Conservation (phyloP, 2,329 filamentous ascomycete species). For the Neurospora crassa region DNA sequence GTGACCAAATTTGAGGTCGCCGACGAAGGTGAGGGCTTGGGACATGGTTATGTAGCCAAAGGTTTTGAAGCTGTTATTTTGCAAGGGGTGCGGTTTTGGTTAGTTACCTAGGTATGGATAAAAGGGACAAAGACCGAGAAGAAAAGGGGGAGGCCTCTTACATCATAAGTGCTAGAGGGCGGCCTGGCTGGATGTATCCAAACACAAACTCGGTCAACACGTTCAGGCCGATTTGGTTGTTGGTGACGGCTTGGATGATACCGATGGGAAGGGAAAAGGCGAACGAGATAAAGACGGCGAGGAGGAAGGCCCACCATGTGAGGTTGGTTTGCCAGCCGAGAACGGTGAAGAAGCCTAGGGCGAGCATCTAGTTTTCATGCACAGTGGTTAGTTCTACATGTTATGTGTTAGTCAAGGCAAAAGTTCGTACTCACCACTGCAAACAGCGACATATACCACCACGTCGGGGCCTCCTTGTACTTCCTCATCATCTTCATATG, state of each 20-base stretch:
- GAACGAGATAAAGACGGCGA: slow-evolving; percentile 55
- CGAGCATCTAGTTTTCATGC: slow-evolving; percentile 32
- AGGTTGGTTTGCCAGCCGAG: slow-evolving; percentile 57
- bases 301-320: slow-evolving; percentile 62
- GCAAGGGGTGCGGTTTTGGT: background rate
- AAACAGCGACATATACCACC: slow-evolving; percentile 55
- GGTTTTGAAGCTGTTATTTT: slow-evolving; percentile 43
- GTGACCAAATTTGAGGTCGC: slow-evolving; percentile 61
- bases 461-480: slow-evolving; percentile 52
- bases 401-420: background rate
- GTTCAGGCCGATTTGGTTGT: slow-evolving; percentile 63
- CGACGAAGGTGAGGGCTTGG: slow-evolving; percentile 54
- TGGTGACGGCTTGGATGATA: slow-evolving; percentile 61
- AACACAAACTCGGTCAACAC: slow-evolving; percentile 67
- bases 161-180: slow-evolving; percentile 65
- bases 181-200: slow-evolving; percentile 66
- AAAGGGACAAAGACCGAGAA: background rate
- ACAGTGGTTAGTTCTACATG: background rate
- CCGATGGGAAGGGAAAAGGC: slow-evolving; percentile 57
- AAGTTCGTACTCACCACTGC: slow-evolving; percentile 32
- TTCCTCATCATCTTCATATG: slow-evolving; percentile 56
- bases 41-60: slow-evolving; percentile 56
- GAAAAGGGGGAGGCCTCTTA: slow-evolving; percentile 23
- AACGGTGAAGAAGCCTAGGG: slow-evolving; percentile 43
- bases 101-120: background rate